Evolutionary conservation across 345 rosid genomes (phyloP), one percentile per base, ranked within the genome.

Genomic region (Atalantia buxifolia): DNA sequence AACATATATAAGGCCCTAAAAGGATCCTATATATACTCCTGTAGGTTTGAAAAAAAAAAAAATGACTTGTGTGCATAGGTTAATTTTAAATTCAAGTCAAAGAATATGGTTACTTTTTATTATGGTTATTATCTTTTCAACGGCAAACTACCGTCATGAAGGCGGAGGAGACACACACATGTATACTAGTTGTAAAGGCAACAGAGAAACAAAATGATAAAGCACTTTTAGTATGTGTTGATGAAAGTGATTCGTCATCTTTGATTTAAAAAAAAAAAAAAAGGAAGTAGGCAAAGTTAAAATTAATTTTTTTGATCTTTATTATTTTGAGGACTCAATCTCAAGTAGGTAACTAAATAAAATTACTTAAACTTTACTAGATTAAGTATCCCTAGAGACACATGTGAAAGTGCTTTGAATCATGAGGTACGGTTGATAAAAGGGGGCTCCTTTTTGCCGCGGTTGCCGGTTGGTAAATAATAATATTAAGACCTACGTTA

Each of bases 381-480:
- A 14, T 10, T 2, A 42, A 42, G 50, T 9, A 42, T 3, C 1
- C 7, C 50, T 10, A 42, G 14, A 12, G 13, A 4, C 48, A 38
- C 74, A 40, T 0, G 12, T 0, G 19, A 57, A 57, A 68, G 28
- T 35, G 65, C 66, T 64, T 28, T 77, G 2, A 42, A 56, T 24
- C 12, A 8, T 1, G 0, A 7, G 35, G 28, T 21, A 1, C 18
- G 10, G 7, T 9, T 76, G 66, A 18, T 56, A 14, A 36, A 18
- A 3, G 33, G 57, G 66, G 67, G 74, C 38, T 68, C 79, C 67
- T 50, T 10, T 77, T 57, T 38, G 22, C 24, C 48, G 19, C 42
- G 9, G 68, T 14, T 69, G 53, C 69, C 75, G 69, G 80, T 77
- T 69, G 75, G 69, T 59, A 22, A 22, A 60, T 16, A 18, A 4